Conservation (phyloP, 1,284 basidiomycete genomes). For the Heliocybe sulcata region DNA sequence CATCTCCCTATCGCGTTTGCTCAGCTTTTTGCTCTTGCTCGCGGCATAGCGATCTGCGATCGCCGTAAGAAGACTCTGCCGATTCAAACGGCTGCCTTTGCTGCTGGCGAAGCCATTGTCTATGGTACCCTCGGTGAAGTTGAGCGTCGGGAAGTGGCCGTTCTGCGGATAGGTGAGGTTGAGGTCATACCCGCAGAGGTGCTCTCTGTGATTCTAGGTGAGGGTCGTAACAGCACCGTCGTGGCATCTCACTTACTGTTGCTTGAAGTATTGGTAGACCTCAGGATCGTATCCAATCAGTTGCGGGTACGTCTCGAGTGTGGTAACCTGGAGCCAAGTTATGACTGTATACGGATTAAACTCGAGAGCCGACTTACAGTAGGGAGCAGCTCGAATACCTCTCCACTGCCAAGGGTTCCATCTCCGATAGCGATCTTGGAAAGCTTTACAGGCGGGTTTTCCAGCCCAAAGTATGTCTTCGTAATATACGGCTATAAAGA, state of each 20-base stretch:
- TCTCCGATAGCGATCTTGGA: slow-evolving; percentile 65
- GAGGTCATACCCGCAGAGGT: slow-evolving; percentile 59
- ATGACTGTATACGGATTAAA: no score
- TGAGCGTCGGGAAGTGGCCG: slow-evolving; percentile 38
- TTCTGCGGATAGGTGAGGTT: slow-evolving; percentile 66
- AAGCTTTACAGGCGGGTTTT: slow-evolving; percentile 59
- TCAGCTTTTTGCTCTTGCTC: background rate
- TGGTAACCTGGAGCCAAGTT: slow-evolving; percentile 29
- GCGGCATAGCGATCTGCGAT: background rate
- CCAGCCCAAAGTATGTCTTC: slow-evolving; percentile 56
- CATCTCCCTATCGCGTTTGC: background rate
- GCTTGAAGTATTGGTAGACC: slow-evolving; percentile 59
- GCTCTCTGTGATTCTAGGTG: slow-evolving; percentile 29
- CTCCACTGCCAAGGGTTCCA: slow-evolving; percentile 42
- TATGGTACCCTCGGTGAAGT: background rate
- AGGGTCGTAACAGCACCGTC: background rate
- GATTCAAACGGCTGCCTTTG: background rate
- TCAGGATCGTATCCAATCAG: slow-evolving; percentile 61
- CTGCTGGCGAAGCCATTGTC: background rate
- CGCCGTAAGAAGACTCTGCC: background rate
- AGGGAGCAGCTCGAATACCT: slow-evolving; percentile 44
- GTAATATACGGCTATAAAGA: slow-evolving; percentile 57
- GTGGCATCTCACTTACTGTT: slow-evolving; percentile 43
- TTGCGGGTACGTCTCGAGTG: slow-evolving; percentile 67
- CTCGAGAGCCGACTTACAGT: slow-evolving; percentile 30